Percentiles rank a stretch among this genome's conserved stretches.
These are phyloP conservation scores for Trametes sanguinea DNA, from an alignment of 768 basidiomycete genomes.

Conservation along the genomic window DNA sequence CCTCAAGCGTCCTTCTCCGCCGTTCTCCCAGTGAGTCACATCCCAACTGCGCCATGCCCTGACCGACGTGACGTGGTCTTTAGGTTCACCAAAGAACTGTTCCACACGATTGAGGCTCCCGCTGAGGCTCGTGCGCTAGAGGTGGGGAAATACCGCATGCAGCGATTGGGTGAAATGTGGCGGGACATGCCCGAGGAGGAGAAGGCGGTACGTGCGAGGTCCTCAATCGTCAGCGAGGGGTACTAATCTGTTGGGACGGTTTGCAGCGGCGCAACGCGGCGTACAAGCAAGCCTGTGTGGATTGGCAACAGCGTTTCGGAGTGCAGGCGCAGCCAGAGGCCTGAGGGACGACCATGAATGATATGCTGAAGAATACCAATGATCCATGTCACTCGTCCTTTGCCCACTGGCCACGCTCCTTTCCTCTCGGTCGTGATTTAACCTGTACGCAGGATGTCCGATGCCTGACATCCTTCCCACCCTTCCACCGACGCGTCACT, in stretches of 20 bases:
- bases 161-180: slow-evolving; percentile 2
- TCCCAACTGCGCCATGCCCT: no score
- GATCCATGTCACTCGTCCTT: no score
- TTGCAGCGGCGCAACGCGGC: neutral
- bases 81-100: slow-evolving; percentile 2
- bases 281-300: no score
- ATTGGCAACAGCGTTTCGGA: no score
- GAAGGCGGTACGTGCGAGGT: slow-evolving; percentile 9
- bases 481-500: neutral
- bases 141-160: neutral
- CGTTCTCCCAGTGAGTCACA: neutral
- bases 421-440: no score
- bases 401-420: no score
- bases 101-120: neutral
- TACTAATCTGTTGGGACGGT: no score
- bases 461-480: neutral
- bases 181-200: neutral
- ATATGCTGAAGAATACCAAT: no score
- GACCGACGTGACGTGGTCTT: neutral
- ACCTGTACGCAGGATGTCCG: no score
- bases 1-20: neutral
- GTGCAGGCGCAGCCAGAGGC: no score
- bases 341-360: no score
- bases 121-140: neutral
- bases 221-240: neutral